Evolutionary conservation across 179 eudicot genomes (phyloP).

Genomic region (Actinidia arguta): DNA sequence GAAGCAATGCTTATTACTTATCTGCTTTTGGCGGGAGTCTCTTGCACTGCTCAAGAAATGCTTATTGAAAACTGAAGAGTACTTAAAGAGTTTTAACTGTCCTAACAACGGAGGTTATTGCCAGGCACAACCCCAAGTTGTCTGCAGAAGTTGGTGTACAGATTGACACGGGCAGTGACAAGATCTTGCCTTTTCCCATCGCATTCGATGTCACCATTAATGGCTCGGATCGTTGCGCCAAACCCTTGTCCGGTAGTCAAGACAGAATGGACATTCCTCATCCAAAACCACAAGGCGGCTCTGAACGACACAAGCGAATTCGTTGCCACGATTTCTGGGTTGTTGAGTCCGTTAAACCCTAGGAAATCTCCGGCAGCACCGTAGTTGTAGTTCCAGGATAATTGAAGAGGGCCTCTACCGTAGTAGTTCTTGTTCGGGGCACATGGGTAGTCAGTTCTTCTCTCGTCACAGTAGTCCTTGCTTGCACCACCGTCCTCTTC

Average conservation of each 20-base stretch:
- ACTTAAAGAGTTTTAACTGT: neutral
- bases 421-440: constrained; percentile 23
- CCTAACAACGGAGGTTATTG: constrained; percentile 22
- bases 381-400: constrained; percentile 39
- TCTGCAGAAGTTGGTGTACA: constrained; percentile 26
- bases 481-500: constrained; percentile 30
- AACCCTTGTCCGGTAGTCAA: constrained; percentile 32
- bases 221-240: constrained; percentile 31
- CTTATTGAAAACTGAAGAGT: no score
- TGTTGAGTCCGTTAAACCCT: constrained; percentile 21
- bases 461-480: constrained; percentile 19
- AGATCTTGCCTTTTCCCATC: constrained; percentile 22
- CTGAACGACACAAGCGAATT: constrained; percentile 31
- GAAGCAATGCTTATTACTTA: no score
- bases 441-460: constrained; percentile 24
- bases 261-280: constrained; percentile 34
- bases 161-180: constrained; percentile 27
- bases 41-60: neutral
- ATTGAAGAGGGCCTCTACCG: constrained; percentile 36
- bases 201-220: constrained; percentile 34
- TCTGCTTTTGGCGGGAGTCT: no score
- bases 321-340: constrained; percentile 31
- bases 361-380: constrained; percentile 29
- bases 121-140: constrained; percentile 32
- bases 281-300: constrained; percentile 42